phyloP scores from a whole-genome alignment of 108 stramenopile species.

The Skeletonema grethae region DNA sequence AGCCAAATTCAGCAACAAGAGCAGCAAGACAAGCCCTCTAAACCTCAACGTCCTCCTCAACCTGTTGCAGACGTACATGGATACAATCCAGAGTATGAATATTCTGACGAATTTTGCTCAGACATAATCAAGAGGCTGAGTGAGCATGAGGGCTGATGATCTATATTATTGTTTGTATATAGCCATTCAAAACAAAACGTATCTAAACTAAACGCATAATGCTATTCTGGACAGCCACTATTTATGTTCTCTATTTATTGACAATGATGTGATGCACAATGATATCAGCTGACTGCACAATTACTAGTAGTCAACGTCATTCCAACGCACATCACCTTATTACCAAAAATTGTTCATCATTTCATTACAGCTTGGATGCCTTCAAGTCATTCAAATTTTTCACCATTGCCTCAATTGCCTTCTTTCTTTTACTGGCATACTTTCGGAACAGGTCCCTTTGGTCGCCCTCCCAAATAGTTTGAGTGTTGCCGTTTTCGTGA shows the following conservation, averaged over 20 bases:
- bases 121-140: not conserved
- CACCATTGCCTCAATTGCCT: conserved; percentile 29
- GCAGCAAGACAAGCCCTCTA: not conserved
- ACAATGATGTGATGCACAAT: not conserved
- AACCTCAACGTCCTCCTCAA: not conserved
- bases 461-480: conserved; percentile 39
- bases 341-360: not conserved
- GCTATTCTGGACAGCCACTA: not conserved
- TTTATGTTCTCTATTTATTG: not conserved
- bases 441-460: conserved; percentile 42
- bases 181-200: not conserved
- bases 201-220: not conserved
- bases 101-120: conserved; percentile 1
- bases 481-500: not conserved
- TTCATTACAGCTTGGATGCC: not conserved
- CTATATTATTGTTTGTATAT: not conserved
- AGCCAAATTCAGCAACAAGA: not conserved
- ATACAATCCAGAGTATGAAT: not conserved
- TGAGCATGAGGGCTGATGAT: not conserved
- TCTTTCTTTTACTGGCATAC: conserved; percentile 25
- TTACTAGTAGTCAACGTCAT: not conserved
- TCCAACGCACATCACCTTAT: not conserved
- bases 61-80: not conserved
- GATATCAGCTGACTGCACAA: not conserved
- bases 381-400: conserved; percentile 27